Conservation (phyloP, 1,284 basidiomycete genomes). For the Ceratobasidium theobromae region DNA sequence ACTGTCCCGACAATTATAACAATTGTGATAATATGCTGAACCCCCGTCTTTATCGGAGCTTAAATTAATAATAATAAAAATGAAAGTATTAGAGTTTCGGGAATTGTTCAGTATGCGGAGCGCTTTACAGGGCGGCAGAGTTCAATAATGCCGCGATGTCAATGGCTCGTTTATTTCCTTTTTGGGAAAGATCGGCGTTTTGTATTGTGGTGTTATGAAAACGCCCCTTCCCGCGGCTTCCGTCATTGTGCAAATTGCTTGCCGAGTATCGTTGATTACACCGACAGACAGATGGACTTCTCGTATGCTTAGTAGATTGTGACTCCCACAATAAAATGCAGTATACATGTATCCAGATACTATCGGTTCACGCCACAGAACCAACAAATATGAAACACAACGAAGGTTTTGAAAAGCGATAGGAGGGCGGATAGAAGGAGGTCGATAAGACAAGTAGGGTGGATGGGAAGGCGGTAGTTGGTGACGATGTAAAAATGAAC, state of each 20-base stretch:
- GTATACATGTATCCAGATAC: constrained; percentile 1
- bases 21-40: not conserved
- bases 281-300: not conserved
- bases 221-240: constrained; percentile 5
- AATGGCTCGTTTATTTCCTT: not conserved
- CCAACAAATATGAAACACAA: not conserved
- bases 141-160: too few relatives aligned
- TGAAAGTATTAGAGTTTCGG: not conserved
- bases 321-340: not conserved
- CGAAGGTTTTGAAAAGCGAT: not conserved
- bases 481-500: constrained; percentile 11
- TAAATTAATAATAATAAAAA: not conserved
- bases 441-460: not conserved
- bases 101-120: not conserved
- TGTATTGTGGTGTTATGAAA: constrained; percentile 23
- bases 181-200: constrained; percentile 9
- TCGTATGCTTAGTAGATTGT: not conserved
- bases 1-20: not conserved
- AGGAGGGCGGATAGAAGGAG: not conserved
- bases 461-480: not conserved
- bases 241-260: constrained; percentile 1
- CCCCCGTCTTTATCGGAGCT: too few relatives aligned
- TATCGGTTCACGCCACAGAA: constrained; percentile 1
- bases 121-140: too few relatives aligned
- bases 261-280: not conserved